Percentiles rank a stretch among this genome's conserved stretches.
These are phyloP conservation scores for Phytopythium montanum DNA, from an alignment of 352 stramenopile species.

Conservation along the genomic window DNA sequence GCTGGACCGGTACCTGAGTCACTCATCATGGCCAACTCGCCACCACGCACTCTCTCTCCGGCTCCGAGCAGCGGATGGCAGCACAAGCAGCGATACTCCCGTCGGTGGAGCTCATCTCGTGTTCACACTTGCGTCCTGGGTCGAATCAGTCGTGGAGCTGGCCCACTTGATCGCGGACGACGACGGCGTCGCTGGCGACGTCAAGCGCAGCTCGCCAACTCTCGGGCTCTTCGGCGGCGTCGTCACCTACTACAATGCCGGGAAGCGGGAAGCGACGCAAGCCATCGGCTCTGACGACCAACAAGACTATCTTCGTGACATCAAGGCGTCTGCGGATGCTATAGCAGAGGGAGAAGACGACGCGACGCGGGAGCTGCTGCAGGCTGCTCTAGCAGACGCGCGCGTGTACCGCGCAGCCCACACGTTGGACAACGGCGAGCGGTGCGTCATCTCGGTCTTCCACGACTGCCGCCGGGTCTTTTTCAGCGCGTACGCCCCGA, in stretches of 20 bases:
- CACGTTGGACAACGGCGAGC: slow-evolving; percentile 31
- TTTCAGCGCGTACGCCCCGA: slow-evolving; percentile 64
- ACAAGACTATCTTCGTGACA: neutral
- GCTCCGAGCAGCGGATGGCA: neutral
- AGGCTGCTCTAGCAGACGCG: slow-evolving; percentile 58
- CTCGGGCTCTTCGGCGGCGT: slow-evolving; percentile 64
- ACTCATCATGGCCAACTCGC: slow-evolving; percentile 44
- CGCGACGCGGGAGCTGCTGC: slow-evolving; percentile 45
- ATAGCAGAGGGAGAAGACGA: slow-evolving; percentile 10
- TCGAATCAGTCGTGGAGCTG: slow-evolving; percentile 36
- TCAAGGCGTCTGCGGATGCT: neutral
- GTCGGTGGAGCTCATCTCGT: slow-evolving; percentile 27
- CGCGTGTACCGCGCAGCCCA: slow-evolving; percentile 58
- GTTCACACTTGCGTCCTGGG: slow-evolving; percentile 43
- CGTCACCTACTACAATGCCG: slow-evolving; percentile 43
- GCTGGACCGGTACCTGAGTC: slow-evolving; percentile 51
- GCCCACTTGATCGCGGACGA: slow-evolving; percentile 38
- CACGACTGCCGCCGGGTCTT: slow-evolving; percentile 71
- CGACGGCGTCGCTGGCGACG: slow-evolving; percentile 36
- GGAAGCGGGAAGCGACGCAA: slow-evolving; percentile 6
- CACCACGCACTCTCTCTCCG: slow-evolving; percentile 24
- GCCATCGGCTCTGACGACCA: neutral
- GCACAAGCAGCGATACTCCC: neutral
- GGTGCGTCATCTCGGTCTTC: slow-evolving; percentile 60
- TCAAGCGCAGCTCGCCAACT: slow-evolving; percentile 49